A percentile compares a stretch with the other conserved stretches of the same genome.
phyloP scores from a whole-genome alignment of 768 basidiomycete species.

The Brasilioporus rufonigricans region DNA sequence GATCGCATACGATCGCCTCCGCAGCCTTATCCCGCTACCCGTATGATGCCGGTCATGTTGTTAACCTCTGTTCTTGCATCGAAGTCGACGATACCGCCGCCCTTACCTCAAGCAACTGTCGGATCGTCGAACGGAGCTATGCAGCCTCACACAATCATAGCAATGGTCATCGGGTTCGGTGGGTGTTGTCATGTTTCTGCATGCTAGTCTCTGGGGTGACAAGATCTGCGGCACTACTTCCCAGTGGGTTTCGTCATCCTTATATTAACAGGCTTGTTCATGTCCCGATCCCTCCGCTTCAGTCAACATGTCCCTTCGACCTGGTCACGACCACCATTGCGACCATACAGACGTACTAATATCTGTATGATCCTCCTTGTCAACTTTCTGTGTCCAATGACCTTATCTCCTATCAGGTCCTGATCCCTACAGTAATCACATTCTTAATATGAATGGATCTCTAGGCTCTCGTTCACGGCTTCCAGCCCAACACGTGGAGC shows the following conservation, averaged over 20 bases:
- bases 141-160: slow-evolving; percentile 8
- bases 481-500: slow-evolving; percentile 4
- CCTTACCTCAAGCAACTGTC: not conserved
- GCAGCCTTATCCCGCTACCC: not conserved
- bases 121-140: not conserved
- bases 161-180: slow-evolving; percentile 16
- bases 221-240: not conserved
- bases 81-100: not conserved
- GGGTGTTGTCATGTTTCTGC: not conserved
- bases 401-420: not conserved
- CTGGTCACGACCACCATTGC: not conserved
- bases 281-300: slow-evolving; percentile 1
- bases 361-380: not conserved
- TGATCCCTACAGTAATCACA: too few species aligned
- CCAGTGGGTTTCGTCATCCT: slow-evolving; percentile 17
- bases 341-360: not conserved
- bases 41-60: not conserved
- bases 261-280: not conserved
- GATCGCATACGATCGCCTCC: too few species aligned
- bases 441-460: not conserved
- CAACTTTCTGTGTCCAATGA: not conserved
- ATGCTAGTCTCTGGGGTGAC: not conserved
- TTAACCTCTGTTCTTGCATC: not conserved
- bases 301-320: not conserved
- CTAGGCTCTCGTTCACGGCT: not conserved